Conservation (phyloP, 164 flowering plant species). For the Magnolia sinica region DNA sequence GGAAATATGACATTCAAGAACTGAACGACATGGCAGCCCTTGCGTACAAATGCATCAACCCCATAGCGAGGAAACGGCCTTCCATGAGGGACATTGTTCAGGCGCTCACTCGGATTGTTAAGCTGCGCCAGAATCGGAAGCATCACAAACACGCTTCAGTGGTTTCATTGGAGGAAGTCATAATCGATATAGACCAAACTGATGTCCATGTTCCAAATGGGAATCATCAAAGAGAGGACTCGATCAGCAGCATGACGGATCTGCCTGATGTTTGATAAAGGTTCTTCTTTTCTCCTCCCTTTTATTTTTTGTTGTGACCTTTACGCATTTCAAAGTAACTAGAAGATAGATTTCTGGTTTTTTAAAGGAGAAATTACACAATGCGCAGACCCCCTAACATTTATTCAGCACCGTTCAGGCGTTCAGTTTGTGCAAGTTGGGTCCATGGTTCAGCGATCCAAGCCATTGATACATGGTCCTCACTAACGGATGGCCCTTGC, state of each 20-base stretch:
- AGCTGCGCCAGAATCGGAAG: constrained; percentile 45
- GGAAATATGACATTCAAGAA: constrained; percentile 60
- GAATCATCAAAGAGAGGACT: constrained; percentile 50
- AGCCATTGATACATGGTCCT: background rate
- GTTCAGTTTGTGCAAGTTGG: background rate
- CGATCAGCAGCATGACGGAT: constrained; percentile 53
- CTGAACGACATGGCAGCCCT: constrained; percentile 70
- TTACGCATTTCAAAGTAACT: background rate
- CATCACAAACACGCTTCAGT: constrained; percentile 41
- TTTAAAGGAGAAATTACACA: background rate
- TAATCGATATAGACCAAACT: constrained; percentile 47
- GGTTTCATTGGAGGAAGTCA: constrained; percentile 36
- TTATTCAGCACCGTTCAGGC: background rate
- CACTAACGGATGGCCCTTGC: background rate
- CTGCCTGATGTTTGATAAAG: constrained; percentile 33
- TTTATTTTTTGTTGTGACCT: background rate
- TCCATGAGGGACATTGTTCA: constrained; percentile 87
- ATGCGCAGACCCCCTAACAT: background rate
- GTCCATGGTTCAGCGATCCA: background rate
- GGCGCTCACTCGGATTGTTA: constrained; percentile 54
- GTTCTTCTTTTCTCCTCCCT: background rate
- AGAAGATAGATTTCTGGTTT: background rate
- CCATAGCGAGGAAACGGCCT: constrained; percentile 62
- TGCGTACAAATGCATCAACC: constrained; percentile 77
- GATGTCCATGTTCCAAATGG: constrained; percentile 33